Evolutionary conservation across 2,329 filamentous ascomycete genomes (phyloP).

Genomic region (Escovopsis sp.): DNA sequence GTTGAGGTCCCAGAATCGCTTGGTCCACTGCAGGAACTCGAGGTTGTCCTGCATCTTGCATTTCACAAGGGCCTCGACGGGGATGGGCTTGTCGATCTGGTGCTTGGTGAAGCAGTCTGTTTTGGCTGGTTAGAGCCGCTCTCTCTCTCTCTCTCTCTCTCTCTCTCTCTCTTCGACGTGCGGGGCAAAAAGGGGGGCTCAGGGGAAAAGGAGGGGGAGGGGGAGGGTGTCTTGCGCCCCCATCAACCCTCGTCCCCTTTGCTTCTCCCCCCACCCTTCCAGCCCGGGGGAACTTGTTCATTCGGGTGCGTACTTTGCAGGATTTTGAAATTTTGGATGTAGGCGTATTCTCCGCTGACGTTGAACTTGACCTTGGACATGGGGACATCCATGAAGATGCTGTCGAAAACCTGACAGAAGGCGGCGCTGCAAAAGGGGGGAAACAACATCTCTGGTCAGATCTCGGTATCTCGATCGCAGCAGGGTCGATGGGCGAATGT

Average conservation of each 20-base stretch:
- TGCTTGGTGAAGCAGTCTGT: slow-evolving; percentile 74
- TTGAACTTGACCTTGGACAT: slow-evolving; percentile 98
- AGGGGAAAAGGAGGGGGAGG: neutral
- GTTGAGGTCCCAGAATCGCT: slow-evolving; percentile 96
- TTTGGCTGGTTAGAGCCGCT: slow-evolving; percentile 5
- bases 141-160: too few relatives aligned
- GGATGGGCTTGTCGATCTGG: slow-evolving; percentile 76
- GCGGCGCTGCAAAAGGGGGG: slow-evolving; percentile 51
- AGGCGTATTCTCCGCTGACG: slow-evolving; percentile 91
- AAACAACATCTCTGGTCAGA: slow-evolving; percentile 6
- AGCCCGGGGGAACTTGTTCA: too few relatives aligned
- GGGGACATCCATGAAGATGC: slow-evolving; percentile 88
- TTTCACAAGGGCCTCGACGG: slow-evolving; percentile 79
- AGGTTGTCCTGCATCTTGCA: slow-evolving; percentile 99
- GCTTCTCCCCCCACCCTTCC: too few relatives aligned
- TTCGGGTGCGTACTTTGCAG: slow-evolving; percentile 62
- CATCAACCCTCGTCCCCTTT: too few relatives aligned
- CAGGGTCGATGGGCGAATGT: slow-evolving; percentile 2
- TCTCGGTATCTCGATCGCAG: slow-evolving; percentile 6
- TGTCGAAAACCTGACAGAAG: slow-evolving; percentile 95
- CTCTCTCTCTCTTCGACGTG: neutral
- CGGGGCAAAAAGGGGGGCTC: neutral
- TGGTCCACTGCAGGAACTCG: slow-evolving; percentile 94
- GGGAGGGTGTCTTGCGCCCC: too few relatives aligned
- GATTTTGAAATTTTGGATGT: slow-evolving; percentile 97